These are phyloP conservation scores for Aspergillus sclerotialis DNA, from an alignment of 2,329 filamentous ascomycete species.

Conservation along the genomic window DNA sequence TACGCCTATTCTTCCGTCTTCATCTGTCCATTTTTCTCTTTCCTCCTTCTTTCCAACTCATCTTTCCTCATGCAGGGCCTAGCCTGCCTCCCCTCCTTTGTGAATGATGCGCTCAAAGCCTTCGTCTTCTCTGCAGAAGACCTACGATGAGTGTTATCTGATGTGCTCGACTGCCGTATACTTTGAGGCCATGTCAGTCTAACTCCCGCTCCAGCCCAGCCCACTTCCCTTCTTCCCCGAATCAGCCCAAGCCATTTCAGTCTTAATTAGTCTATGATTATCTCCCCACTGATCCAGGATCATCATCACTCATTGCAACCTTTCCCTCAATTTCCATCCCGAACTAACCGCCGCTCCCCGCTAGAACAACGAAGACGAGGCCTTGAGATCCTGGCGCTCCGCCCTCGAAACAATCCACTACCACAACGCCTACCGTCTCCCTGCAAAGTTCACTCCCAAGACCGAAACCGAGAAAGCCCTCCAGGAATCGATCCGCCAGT, in stretches of 20 bases:
- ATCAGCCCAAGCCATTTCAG: no score
- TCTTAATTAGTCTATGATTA: no score
- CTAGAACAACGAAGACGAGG: constrained; percentile 85
- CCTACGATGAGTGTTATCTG: constrained; percentile 93
- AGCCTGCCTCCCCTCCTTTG: constrained; percentile 13
- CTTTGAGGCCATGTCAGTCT: constrained; percentile 75
- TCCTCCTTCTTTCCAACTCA: neutral
- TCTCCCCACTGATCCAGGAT: neutral
- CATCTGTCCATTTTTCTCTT: constrained; percentile 1
- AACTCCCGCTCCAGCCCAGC: no score
- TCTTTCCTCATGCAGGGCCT: neutral
- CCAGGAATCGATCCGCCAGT: constrained; percentile 69
- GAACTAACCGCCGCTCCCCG: neutral
- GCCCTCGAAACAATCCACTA: constrained; percentile 86
- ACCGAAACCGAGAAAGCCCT: constrained; percentile 79
- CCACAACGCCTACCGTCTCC: constrained; percentile 69
- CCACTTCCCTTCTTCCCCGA: neutral
- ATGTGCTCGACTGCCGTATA: constrained; percentile 94
- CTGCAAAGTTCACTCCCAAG: constrained; percentile 61
- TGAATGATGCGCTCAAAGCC: constrained; percentile 50
- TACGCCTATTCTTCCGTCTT: neutral
- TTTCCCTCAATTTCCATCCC: neutral
- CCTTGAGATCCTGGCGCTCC: constrained; percentile 80
- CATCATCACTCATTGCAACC: neutral
- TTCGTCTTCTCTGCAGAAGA: constrained; percentile 80